phyloP scores from a whole-genome alignment of 164 flowering plant species.

The Umbellularia californica region DNA sequence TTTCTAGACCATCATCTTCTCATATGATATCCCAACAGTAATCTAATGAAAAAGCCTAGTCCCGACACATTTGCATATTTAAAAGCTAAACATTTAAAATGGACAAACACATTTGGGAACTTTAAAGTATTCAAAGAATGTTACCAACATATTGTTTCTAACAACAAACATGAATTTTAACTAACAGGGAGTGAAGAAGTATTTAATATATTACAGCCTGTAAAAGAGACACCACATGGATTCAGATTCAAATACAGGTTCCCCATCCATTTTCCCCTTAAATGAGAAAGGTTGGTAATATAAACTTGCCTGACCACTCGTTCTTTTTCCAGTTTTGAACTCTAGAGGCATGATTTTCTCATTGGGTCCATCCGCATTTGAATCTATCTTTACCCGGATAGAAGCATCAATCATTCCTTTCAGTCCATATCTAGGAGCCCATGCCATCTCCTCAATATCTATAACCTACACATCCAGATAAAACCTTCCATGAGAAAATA shows the following conservation, averaged over 20 bases:
- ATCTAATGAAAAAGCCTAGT: background rate
- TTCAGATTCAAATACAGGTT: background rate
- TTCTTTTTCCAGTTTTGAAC: constrained; percentile 91
- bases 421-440: constrained; percentile 98
- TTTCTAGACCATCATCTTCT: background rate
- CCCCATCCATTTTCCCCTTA: background rate
- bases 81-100: background rate
- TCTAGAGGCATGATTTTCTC: constrained; percentile 86
- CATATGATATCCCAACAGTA: background rate
- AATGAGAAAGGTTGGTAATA: background rate
- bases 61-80: too few species aligned
- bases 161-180: background rate
- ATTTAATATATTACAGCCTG: too few species aligned
- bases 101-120: background rate
- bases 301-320: constrained; percentile 83
- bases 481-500: constrained; percentile 1
- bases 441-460: constrained; percentile 98
- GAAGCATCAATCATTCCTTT: constrained; percentile 99
- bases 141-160: too few species aligned
- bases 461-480: constrained; percentile 45
- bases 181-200: background rate
- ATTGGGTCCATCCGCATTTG: constrained; percentile 25
- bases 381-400: constrained; percentile 44
- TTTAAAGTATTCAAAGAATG: background rate
- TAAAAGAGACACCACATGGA: background rate